phyloP scores from a whole-genome alignment of 805 yeast genomes.

The Metschnikowia lunata region DNA sequence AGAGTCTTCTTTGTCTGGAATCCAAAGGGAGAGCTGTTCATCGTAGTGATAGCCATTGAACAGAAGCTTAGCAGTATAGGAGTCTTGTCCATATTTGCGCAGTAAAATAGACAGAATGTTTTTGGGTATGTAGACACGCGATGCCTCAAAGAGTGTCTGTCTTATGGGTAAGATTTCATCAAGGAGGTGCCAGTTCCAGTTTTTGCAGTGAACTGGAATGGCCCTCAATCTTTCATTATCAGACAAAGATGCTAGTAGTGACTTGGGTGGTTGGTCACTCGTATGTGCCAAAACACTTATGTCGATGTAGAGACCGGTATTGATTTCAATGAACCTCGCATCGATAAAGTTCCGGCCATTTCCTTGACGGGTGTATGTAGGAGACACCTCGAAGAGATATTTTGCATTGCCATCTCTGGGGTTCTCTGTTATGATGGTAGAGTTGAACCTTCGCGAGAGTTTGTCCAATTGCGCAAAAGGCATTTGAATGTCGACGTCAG shows the following conservation, averaged over 20 bases:
- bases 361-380: constrained; percentile 19
- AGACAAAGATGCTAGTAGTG: constrained; percentile 1
- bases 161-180: constrained; percentile 34
- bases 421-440: constrained; percentile 15
- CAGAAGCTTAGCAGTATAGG: constrained; percentile 25
- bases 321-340: constrained; percentile 24
- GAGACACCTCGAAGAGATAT: constrained; percentile 19
- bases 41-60: constrained; percentile 36
- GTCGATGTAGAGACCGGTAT: constrained; percentile 34
- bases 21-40: constrained; percentile 44
- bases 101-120: constrained; percentile 28
- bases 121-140: constrained; percentile 32
- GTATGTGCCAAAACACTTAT: constrained; percentile 16
- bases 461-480: constrained; percentile 17
- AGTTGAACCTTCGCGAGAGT: constrained; percentile 13
- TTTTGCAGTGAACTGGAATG: constrained; percentile 33
- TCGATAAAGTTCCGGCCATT: constrained; percentile 20
- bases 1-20: constrained; percentile 38
- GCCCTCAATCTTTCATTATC: constrained; percentile 5
- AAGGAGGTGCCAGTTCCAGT: constrained; percentile 37
- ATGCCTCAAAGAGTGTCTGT: constrained; percentile 35
- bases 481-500: constrained; percentile 18
- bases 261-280: constrained; percentile 8
- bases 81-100: constrained; percentile 30
- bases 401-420: constrained; percentile 18